Percentiles rank a stretch among this genome's conserved stretches.
These are phyloP conservation scores for Arthrobotrys musiformis DNA, from an alignment of 2,329 filamentous ascomycete species.

Conservation along the genomic window DNA sequence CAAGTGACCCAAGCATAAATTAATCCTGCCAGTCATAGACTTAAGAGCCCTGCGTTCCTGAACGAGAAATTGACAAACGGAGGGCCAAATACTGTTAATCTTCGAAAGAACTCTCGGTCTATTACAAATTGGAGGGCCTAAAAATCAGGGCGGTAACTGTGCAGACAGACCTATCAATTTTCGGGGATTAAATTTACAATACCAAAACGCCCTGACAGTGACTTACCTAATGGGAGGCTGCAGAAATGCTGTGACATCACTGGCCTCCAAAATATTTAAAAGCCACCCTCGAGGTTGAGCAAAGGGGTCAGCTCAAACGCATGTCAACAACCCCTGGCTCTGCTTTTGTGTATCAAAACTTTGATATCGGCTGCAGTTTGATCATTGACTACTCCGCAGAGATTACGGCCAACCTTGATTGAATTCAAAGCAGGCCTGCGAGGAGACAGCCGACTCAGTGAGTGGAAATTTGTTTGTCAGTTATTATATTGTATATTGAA, in stretches of 20 bases:
- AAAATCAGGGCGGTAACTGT: background rate
- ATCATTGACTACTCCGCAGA: background rate
- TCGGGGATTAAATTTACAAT: background rate
- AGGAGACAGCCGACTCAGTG: background rate
- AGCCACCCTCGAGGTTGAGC: background rate
- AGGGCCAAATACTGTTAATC: background rate
- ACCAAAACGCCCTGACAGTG: background rate
- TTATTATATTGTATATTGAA: too few relatives aligned
- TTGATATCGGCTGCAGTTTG: background rate
- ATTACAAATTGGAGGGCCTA: background rate
- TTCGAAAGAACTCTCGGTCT: background rate
- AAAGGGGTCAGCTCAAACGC: background rate
- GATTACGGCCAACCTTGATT: background rate
- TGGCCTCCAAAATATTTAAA: background rate
- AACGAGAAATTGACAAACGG: background rate
- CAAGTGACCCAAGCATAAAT: background rate
- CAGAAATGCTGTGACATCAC: background rate
- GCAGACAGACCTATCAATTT: background rate
- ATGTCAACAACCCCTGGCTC: background rate
- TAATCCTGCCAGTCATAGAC: background rate
- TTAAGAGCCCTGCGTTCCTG: background rate
- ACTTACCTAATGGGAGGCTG: background rate
- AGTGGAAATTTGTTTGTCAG: background rate
- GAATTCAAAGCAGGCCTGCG: background rate
- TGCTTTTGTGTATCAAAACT: background rate